Conservation (phyloP, 108 stramenopile genomes). For the Cyclostephanos tholiformis region DNA sequence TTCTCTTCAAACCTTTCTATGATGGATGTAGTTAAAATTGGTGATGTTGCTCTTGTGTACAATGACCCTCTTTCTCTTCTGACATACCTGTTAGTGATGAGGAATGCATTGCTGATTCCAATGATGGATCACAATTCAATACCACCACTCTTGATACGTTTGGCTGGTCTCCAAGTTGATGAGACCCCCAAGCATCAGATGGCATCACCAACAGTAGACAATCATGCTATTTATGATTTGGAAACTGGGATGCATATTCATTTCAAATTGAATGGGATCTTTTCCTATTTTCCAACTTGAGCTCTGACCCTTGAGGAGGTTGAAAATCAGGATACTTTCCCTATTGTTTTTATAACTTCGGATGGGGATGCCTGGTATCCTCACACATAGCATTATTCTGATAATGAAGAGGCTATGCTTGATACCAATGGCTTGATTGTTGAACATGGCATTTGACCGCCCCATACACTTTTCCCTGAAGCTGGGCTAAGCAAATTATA, state of each 20-base stretch:
- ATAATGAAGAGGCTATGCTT: too few relatives aligned
- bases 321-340: too few relatives aligned
- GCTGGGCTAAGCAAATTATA: too few relatives aligned
- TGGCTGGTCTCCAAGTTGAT: slow-evolving; percentile 32
- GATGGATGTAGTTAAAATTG: slow-evolving; percentile 1
- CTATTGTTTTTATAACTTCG: too few relatives aligned
- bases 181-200: slow-evolving; percentile 33
- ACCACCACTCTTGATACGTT: slow-evolving; percentile 28
- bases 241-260: not conserved
- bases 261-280: not conserved
- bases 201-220: not conserved
- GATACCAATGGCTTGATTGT: too few relatives aligned
- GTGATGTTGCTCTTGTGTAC: slow-evolving; percentile 4
- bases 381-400: too few relatives aligned
- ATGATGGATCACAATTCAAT: slow-evolving; percentile 37
- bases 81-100: not conserved
- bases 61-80: not conserved
- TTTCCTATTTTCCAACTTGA: not conserved
- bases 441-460: too few relatives aligned
- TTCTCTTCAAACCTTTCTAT: not conserved
- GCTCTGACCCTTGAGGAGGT: too few relatives aligned
- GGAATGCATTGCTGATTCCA: slow-evolving; percentile 41
- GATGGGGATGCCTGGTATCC: too few relatives aligned
- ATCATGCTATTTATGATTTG: not conserved
- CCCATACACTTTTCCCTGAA: too few relatives aligned